Base-by-base conservation (phyloP, 2,329 filamentous ascomycete genomes). In the Fusarium temperatum region DNA sequence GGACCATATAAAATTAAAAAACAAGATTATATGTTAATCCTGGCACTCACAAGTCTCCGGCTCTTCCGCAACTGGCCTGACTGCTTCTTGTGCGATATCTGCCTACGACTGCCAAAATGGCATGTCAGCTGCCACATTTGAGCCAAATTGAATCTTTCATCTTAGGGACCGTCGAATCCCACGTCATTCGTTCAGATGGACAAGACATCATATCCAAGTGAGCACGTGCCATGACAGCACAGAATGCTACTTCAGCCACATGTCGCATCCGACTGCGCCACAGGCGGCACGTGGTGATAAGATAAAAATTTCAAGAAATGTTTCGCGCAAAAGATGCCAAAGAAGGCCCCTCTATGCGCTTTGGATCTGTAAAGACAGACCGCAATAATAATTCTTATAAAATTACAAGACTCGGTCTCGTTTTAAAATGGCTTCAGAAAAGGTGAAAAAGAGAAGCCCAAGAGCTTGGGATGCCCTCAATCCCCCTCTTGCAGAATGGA, bases 401-500 rank as follows among this genome's bases (percentile, higher is more conserved):
- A 38, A 50, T 51, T 48, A 38, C 14, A 26, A 45, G 57, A 32
- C n/a, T 18, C 20, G 28, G 14, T 24, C 39, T 22, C 53, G 41
- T 15, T 15, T 50, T n/a, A 35, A 20, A 26, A 83, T 83, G 82
- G 78, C 79, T 57, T 73, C 81, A 17, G 77, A 70, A 76, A 83
- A 82, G 66, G 74, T 76, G 17, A 73, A 72, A 38, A 87, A 85
- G 82, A 85, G 84, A 79, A 85, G 87, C 63, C 81, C 84, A 58
- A 82, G 89, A 74, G 86, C 85, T 48, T 86, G 84, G 84, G 80
- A 80, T 59, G 75, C 78, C 11, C 80, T 85, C 35, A 81, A 79
- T 14, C 83, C 84, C 20, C 78, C 81, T 8, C 78, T 86, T n/a
- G 78, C 83, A 38, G 79, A 82, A 89, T 98, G 95, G 94, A 90